Evolutionary conservation across 495 filamentous ascomycete genomes (phyloP).

Genomic region (Neurospora terricola): DNA sequence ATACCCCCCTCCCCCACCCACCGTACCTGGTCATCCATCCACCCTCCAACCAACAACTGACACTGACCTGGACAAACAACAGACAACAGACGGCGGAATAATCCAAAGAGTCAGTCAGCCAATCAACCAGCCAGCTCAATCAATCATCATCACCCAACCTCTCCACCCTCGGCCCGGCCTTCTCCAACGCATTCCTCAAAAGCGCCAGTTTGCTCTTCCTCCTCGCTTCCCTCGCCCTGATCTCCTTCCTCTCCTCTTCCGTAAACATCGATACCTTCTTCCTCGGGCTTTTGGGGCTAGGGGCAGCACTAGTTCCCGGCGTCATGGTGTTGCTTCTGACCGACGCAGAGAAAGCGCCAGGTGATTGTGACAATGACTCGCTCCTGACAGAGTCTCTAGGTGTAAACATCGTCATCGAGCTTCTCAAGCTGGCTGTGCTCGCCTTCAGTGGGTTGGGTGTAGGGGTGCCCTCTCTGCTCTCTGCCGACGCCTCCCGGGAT

Average conservation of each 20-base stretch:
- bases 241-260: conserved; percentile 35
- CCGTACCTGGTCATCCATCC: not conserved
- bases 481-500: not conserved
- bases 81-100: not conserved
- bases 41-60: not conserved
- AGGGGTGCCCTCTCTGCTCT: not conserved
- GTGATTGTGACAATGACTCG: not conserved
- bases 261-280: conserved; percentile 49
- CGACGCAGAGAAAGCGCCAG: conserved; percentile 5
- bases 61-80: not conserved
- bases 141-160: conserved; percentile 14
- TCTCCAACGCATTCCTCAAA: conserved; percentile 27
- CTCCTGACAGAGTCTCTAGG: not conserved
- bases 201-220: conserved; percentile 17
- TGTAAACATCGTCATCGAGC: not conserved
- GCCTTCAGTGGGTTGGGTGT: not conserved
- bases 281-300: conserved; percentile 16
- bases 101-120: not conserved
- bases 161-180: conserved; percentile 27
- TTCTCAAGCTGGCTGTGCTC: not conserved
- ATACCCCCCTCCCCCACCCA: not conserved
- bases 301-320: conserved; percentile 5
- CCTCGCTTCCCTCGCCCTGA: conserved; percentile 25
- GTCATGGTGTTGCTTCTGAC: not conserved
- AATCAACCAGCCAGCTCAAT: not conserved